Percentiles rank a stretch among this genome's conserved stretches.
phyloP scores from a whole-genome alignment of 2,329 filamentous ascomycete species.

The Cladosporium sp. region DNA sequence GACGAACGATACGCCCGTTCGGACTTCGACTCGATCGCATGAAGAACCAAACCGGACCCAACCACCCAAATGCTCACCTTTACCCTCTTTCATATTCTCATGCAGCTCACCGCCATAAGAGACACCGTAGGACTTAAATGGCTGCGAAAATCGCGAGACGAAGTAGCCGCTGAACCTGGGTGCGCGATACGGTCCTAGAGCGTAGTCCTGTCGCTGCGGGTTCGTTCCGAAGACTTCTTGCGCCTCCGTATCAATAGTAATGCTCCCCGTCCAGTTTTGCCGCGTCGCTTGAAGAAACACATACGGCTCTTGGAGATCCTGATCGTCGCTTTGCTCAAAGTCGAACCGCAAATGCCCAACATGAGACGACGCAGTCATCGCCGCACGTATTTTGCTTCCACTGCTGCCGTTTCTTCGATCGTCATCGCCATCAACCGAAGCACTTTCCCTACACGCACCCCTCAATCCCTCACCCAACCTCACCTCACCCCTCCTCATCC shows the following conservation, averaged over 20 bases:
- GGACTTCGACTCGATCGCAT: slow-evolving; percentile 36
- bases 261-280: slow-evolving; percentile 42
- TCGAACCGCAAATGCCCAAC: slow-evolving; percentile 39
- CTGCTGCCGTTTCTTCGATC: background rate
- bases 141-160: slow-evolving; percentile 42
- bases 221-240: slow-evolving; percentile 41
- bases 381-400: slow-evolving; percentile 22
- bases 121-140: slow-evolving; percentile 36
- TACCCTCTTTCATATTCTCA: slow-evolving; percentile 17
- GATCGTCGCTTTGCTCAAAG: slow-evolving; percentile 23
- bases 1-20: slow-evolving; percentile 43
- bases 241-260: slow-evolving; percentile 31
- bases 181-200: slow-evolving; percentile 39
- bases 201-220: slow-evolving; percentile 43
- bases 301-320: slow-evolving; percentile 26
- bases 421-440: background rate
- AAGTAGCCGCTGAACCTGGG: slow-evolving; percentile 41
- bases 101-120: slow-evolving; percentile 27
- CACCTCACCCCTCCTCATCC: slow-evolving; percentile 24
- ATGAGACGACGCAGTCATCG: slow-evolving; percentile 40
- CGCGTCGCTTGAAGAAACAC: slow-evolving; percentile 41
- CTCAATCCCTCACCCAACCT: background rate
- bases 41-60: slow-evolving; percentile 36
- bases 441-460: background rate
- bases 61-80: slow-evolving; percentile 36